Conservation (phyloP, 495 filamentous ascomycete species). For the Aspergillus heteromorphus region DNA sequence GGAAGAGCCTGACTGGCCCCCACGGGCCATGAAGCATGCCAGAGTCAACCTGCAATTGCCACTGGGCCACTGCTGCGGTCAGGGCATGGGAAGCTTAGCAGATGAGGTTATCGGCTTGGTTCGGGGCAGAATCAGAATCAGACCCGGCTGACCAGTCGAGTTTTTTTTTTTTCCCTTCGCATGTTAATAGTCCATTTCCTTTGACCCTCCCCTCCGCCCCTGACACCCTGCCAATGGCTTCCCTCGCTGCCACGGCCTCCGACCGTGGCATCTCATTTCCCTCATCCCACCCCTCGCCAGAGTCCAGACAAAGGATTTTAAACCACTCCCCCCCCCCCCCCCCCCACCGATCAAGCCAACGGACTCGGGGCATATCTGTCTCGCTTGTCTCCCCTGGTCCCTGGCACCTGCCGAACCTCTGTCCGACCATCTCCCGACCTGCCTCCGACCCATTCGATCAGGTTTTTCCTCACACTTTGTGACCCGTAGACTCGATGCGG, state of each 20-base stretch:
- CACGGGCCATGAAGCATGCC: slow-evolving; percentile 1
- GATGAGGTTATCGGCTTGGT: neutral
- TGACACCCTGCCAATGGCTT: neutral
- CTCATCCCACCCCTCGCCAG: no score
- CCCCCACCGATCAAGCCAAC: neutral
- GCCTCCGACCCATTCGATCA: neutral
- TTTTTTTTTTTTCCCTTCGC: no score
- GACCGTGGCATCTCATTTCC: neutral
- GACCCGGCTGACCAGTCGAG: no score
- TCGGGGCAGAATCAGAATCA: neutral
- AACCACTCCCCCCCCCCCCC: neutral
- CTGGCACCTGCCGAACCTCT: neutral
- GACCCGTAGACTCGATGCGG: neutral
- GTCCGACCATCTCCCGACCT: neutral
- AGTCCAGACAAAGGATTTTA: neutral
- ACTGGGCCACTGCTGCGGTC: neutral
- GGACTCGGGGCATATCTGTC: neutral
- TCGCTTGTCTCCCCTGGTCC: neutral
- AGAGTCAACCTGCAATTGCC: no score
- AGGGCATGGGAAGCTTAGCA: slow-evolving; percentile 1
- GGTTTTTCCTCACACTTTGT: no score
- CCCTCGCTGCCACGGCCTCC: neutral
- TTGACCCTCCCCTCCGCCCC: neutral
- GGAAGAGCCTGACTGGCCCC: neutral
- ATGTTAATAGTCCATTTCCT: neutral